phyloP scores from a whole-genome alignment of 805 yeast genomes.

The Candida nitratophila region DNA sequence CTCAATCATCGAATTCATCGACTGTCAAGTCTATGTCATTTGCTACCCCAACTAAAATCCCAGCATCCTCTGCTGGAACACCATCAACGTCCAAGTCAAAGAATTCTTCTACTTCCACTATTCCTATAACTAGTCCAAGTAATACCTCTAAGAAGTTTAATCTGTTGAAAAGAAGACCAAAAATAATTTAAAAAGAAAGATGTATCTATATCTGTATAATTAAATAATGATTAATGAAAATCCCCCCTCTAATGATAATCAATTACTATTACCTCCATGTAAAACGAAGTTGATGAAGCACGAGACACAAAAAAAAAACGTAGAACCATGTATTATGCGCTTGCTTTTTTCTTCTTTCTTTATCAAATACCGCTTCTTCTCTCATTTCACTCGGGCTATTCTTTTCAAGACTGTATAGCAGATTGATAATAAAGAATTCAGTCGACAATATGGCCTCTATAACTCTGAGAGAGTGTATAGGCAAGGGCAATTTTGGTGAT shows the following conservation, averaged over 20 bases:
- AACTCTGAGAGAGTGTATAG: conserved; percentile 49
- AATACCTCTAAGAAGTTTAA: conserved; percentile 10
- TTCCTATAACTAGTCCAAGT: background rate
- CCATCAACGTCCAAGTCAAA: background rate
- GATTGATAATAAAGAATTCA: background rate
- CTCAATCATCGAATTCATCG: no score
- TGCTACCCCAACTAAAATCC: background rate
- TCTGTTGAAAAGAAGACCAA: conserved; percentile 17
- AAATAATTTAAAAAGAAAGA: background rate
- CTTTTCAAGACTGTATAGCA: no score
- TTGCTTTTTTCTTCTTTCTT: no score
- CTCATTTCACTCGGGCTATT: no score
- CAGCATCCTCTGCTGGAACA: background rate
- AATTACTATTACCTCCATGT: no score
- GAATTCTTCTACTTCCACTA: background rate
- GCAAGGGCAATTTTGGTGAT: conserved; percentile 83
- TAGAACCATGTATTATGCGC: no score
- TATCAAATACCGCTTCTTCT: no score
- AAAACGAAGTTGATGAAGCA: no score
- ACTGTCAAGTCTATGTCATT: no score
- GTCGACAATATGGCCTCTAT: background rate
- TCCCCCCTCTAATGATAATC: no score
- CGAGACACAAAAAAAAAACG: no score
- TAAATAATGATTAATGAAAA: background rate
- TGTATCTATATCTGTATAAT: background rate